Conservation (phyloP, 306 rosid species). For the Begonia peltatifolia region DNA sequence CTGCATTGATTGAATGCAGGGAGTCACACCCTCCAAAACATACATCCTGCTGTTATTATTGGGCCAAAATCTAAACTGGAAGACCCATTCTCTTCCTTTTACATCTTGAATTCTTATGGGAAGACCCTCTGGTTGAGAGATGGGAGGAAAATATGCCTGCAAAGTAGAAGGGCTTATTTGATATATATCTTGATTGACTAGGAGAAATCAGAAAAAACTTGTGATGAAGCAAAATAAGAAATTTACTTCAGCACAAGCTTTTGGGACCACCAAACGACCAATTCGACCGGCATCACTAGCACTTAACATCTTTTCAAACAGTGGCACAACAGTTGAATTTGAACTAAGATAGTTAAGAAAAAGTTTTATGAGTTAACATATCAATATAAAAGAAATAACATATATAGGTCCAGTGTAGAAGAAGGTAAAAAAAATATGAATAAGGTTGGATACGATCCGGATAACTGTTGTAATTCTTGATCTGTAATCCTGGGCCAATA, state of each 20-base stretch:
- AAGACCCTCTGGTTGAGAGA: slow-evolving; percentile 99
- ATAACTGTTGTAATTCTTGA: slow-evolving; percentile 91
- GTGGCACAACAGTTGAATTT: slow-evolving; percentile 84
- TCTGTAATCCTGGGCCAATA: slow-evolving; percentile 99
- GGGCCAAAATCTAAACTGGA: slow-evolving; percentile 99
- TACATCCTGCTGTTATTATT: slow-evolving; percentile 99
- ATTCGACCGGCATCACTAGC: slow-evolving; percentile 99
- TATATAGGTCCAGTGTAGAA: neutral
- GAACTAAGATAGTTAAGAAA: slow-evolving; percentile 56
- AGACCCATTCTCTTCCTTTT: slow-evolving; percentile 98
- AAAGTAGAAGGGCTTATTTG: slow-evolving; percentile 9
- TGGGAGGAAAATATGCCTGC: slow-evolving; percentile 97
- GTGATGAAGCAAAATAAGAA: slow-evolving; percentile 5
- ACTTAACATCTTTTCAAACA: slow-evolving; percentile 97
- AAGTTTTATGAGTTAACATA: slow-evolving; percentile 4
- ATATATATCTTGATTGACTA: neutral
- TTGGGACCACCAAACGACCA: slow-evolving; percentile 95
- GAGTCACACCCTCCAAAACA: slow-evolving; percentile 96
- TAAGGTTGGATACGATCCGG: slow-evolving; percentile 83
- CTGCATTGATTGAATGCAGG: slow-evolving; percentile 99
- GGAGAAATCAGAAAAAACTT: neutral
- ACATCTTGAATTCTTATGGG: slow-evolving; percentile 92
- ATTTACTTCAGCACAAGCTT: slow-evolving; percentile 95
- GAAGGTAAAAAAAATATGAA: slow-evolving; percentile 10
- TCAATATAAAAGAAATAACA: slow-evolving; percentile 10